Percentiles rank a stretch among this genome's conserved stretches.
These are phyloP conservation scores for Eucalyptus sp. DNA, from an alignment of 345 rosid genomes.

Conservation along the genomic window DNA sequence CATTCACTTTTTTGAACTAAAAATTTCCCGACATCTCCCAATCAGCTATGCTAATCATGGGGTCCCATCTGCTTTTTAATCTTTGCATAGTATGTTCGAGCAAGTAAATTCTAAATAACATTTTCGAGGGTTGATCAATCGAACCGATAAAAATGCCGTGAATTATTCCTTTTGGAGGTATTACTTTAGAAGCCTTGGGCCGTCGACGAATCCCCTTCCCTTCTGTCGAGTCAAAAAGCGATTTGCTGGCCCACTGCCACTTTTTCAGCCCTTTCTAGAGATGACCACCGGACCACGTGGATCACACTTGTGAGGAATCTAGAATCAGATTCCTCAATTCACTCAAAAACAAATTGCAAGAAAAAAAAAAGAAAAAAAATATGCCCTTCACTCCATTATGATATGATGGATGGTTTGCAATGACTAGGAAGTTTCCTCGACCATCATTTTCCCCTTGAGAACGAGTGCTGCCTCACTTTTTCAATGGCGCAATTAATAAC, in stretches of 20 bases:
- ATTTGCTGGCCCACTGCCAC: neutral
- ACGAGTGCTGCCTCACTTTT: neutral
- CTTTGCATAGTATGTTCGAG: neutral
- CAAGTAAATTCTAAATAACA: neutral
- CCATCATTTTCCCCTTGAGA: neutral
- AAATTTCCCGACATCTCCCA: neutral
- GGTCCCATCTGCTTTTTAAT: neutral
- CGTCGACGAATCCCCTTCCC: too few species aligned
- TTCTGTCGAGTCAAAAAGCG: neutral
- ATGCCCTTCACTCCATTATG: neutral
- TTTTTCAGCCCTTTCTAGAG: neutral
- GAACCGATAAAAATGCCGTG: neutral
- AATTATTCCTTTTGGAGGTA: neutral
- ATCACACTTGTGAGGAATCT: neutral
- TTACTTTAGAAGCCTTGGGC: neutral
- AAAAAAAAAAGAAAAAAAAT: neutral
- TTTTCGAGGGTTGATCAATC: neutral
- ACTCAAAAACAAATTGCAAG: neutral
- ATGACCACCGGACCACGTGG: neutral
- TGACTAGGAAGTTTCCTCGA: neutral
- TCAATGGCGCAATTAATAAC: neutral
- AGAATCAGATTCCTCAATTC: neutral
- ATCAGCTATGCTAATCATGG: neutral
- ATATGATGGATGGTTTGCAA: neutral
- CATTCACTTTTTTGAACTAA: neutral